Percentiles rank a stretch among this genome's conserved stretches.
phyloP scores from a whole-genome alignment of 495 filamentous ascomycete species.

The Neurospora sp. region DNA sequence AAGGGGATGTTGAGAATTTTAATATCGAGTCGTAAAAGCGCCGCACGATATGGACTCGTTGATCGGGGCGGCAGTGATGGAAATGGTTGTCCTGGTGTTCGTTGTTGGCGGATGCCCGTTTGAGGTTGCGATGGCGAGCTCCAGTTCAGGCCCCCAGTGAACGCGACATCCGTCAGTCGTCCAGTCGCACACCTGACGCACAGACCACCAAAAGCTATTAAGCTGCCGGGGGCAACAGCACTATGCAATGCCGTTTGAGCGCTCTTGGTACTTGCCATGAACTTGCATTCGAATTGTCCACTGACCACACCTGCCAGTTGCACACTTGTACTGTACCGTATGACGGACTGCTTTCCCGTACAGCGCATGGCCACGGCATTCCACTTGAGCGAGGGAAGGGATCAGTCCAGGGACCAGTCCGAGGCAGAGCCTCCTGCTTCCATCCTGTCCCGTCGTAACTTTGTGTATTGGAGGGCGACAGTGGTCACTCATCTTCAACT shows the following conservation, averaged over 20 bases:
- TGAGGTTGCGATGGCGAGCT: background rate
- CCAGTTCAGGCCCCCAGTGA: background rate
- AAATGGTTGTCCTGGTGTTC: background rate
- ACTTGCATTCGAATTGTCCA: background rate
- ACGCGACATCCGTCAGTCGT: background rate
- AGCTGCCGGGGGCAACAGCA: background rate
- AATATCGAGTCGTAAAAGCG: background rate
- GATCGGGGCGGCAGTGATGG: background rate
- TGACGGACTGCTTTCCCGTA: background rate
- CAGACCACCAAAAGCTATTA: background rate
- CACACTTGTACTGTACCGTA: background rate
- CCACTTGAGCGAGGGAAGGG: background rate
- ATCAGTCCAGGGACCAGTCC: background rate
- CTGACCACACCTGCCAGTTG: background rate
- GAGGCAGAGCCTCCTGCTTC: background rate
- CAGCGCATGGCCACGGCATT: background rate
- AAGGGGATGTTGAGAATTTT: too few species aligned
- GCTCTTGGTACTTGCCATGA: background rate
- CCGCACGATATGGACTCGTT: background rate
- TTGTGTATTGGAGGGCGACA: background rate
- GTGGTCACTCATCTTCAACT: background rate
- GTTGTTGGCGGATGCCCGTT: background rate
- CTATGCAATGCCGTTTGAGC: background rate
- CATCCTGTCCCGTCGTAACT: background rate
- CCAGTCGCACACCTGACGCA: background rate